Base-by-base conservation (phyloP, 2,329 filamentous ascomycete genomes). In the Geosmithia putterillii region DNA sequence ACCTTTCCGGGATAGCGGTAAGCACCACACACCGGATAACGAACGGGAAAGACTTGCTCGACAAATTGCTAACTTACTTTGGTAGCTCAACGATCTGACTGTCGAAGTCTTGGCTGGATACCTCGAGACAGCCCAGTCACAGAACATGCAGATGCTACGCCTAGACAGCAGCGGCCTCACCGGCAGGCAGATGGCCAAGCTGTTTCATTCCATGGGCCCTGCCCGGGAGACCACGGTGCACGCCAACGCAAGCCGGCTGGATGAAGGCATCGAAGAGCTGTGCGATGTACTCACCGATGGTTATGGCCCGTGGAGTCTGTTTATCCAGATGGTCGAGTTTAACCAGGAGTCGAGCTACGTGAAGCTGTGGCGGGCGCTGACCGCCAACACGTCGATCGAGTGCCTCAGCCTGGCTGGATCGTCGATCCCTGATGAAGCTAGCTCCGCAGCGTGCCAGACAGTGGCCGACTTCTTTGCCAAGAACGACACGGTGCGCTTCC, bases 261-360 rank as follows among this genome's bases (percentile, higher is more conserved):
- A 77, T 45, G 60, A 64, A 10, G 71, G 68, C 2, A 67, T 75
- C 23, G 69, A 68, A 17, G 63, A 71, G 42, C 57, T 76, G 44
- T 70, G 69, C 19, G 59, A 62, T 18, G 66, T 70, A 7, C 65
- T 78, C 21, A 57, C 63, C 1, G 57, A 60, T 42, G 67, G 67
- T 14, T 65, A 66, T 47, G 69, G 70, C 1, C 72, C 72, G 1
- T 67, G 62, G 47, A 67, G 64, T 20, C 57, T 77, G 19, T 69
- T 71, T 48, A 56, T 76, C 47, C 69, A 75, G 48, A 76, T 77
- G 72, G 60, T 76, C n/a, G 71, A 76, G 47, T 76, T 77, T 49
- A 59, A 62, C 18, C 57, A 67, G 35, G 73, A 76, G 51, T 54
- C 54, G 9, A 73, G 65, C 51, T 78, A 73, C 49, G 63, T 73